Evolutionary conservation across 495 filamentous ascomycete genomes (phyloP), one percentile per base, ranked within the genome.

Genomic region (Hypoxylon lienhwacheense): DNA sequence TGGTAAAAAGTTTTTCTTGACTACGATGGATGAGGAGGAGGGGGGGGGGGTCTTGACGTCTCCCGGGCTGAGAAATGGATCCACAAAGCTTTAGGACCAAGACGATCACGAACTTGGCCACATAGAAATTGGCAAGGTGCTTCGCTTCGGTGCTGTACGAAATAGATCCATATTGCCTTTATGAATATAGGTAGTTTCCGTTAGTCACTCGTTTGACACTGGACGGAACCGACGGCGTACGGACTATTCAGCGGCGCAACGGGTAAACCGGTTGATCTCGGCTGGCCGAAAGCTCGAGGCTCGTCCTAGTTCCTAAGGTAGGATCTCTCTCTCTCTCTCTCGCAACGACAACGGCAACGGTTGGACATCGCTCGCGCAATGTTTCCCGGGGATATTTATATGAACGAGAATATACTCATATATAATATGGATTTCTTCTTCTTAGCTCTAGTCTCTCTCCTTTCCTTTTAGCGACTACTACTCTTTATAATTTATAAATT

Each of bases 251-350:
- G 16, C 48, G 48, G 54, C 22, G 54, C 47, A 31, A 24, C 59
- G 59, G 59, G 19, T 63, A 63, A 63, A 63, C 42, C 54, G 59
- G 59, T 51, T 63, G 59, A 62, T 57, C 8, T 62, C 43, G 44
- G 48, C 31, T 43, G 37, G 50, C 37, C 14, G 40, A 35, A 29
- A 14, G 28, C 31, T 26, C 37, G 10, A 26, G 29, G 17, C 41
- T 45, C 16, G n/a, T n/a, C n/a, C n/a, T n/a, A n/a, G n/a, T n/a
- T n/a, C n/a, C n/a, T n/a, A n/a, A n/a, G n/a, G n/a, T n/a, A n/a
- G n/a, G n/a, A n/a, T n/a, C n/a, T n/a, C n/a, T n/a, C n/a, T n/a
- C n/a, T n/a, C n/a, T n/a, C n/a, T n/a, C n/a, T n/a, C 37, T 54
- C 0, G 31, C 51, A 43, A 8, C 50, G 34, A 47, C 44, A 35